Evolutionary conservation across 2,329 filamentous ascomycete genomes (phyloP), one percentile per base, ranked within the genome.

Genomic region (Exserohilum rostratum): DNA sequence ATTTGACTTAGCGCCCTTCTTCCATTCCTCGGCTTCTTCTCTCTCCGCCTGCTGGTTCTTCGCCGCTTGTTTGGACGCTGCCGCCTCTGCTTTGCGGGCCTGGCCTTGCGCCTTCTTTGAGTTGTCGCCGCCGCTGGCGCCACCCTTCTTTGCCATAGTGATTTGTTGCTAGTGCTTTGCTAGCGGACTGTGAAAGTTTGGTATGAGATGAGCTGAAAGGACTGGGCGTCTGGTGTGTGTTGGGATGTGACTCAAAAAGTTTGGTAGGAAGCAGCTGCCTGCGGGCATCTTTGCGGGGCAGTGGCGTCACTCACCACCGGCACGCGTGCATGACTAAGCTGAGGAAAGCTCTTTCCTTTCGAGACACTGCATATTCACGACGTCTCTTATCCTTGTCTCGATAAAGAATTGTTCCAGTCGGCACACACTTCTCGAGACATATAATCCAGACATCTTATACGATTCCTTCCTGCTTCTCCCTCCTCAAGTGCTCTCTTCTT

Each of bases 41-140:
- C 81, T 84, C 4, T 86, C 86, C 49, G 81, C 84, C 77, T 88
- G 88, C 33, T 83, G 79, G 34, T 91, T 84, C 55, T 88, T 87
- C 3, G 77, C 86, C 0, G 91, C 90, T 55, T 87, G 83, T 78
- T 98, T 98, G 52, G 84, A 79, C 7, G 90, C 90, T 1, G 92
- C 93, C 3, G 87, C 88, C 44, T 97, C 92, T 60, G 92, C 92
- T 83, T 99, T 98, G 78, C 91, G 85, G 60, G 93, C 92, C 76
- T 97, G 91, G 61, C 93, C 95, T 7, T 88, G 86, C 2, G 80
- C 91, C 81, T 98, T 98, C 79, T 96, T 98, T 75, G 83, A 89
- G 78, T 35, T 53, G 37, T 90, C 91, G 60, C 96, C 92, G 49
- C 80, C 84, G 51, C 74, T 92, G 46, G 80, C 84, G 49, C 70